phyloP scores from a whole-genome alignment of 108 stramenopile species.

The Skeletonema grethae region DNA sequence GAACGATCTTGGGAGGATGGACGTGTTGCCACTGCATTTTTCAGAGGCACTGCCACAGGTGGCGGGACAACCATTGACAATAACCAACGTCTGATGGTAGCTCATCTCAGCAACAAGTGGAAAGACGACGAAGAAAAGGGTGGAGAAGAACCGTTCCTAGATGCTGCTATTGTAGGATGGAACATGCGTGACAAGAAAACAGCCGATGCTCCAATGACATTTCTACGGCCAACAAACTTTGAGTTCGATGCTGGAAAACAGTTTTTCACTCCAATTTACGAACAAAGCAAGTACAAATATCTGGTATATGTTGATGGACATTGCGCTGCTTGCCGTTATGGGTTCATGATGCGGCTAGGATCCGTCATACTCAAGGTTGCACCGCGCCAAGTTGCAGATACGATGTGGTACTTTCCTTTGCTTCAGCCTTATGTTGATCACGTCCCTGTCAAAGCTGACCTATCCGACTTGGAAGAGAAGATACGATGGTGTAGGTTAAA shows the following conservation, averaged over 20 bases:
- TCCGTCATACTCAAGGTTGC: slow-evolving; percentile 97
- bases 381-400: slow-evolving; percentile 91
- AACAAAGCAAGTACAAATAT: slow-evolving; percentile 97
- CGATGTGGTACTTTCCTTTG: slow-evolving; percentile 99
- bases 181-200: slow-evolving; percentile 97
- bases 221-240: slow-evolving; percentile 78
- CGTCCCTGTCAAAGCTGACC: slow-evolving; percentile 94
- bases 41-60: slow-evolving; percentile 98
- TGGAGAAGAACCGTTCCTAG: slow-evolving; percentile 86
- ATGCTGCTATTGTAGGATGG: slow-evolving; percentile 98
- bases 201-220: slow-evolving; percentile 88
- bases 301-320: slow-evolving; percentile 98
- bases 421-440: slow-evolving; percentile 96
- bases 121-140: slow-evolving; percentile 88
- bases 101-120: slow-evolving; percentile 83
- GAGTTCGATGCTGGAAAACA: slow-evolving; percentile 90
- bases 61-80: slow-evolving; percentile 95
- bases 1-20: slow-evolving; percentile 93
- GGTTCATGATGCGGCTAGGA: slow-evolving; percentile 99
- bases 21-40: slow-evolving; percentile 95
- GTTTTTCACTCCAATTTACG: slow-evolving; percentile 98
- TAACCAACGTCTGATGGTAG: slow-evolving; percentile 95
- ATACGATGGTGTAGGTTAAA: slow-evolving; percentile 96
- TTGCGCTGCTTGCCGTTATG: slow-evolving; percentile 99
- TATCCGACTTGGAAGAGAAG: slow-evolving; percentile 96